A percentile compares a stretch with the other conserved stretches of the same genome.
Conservation (phyloP, 2,329 filamentous ascomycete genomes). For the Talaromyces rugulosus region DNA sequence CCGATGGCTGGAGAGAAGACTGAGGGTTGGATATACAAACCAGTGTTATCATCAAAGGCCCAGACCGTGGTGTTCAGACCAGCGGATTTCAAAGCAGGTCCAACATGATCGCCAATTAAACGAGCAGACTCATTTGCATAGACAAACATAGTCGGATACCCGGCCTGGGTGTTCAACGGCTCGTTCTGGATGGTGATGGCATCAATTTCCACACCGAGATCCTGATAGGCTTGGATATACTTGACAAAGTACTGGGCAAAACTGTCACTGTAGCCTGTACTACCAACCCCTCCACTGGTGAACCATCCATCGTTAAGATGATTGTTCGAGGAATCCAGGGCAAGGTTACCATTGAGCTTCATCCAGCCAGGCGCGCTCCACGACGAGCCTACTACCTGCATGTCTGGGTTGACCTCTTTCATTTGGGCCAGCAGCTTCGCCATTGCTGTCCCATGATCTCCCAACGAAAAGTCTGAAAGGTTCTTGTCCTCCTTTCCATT, state of each 20-base stretch:
- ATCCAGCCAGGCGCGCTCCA: slow-evolving; percentile 40
- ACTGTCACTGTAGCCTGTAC: slow-evolving; percentile 27
- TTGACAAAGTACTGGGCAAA: slow-evolving; percentile 34
- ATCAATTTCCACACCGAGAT: slow-evolving; percentile 30
- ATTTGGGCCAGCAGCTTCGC: slow-evolving; percentile 33
- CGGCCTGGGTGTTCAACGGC: slow-evolving; percentile 34
- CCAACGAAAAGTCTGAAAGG: slow-evolving; percentile 28
- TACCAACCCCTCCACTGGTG: slow-evolving; percentile 22
- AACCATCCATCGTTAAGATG: slow-evolving; percentile 28
- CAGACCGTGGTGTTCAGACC: slow-evolving; percentile 24
- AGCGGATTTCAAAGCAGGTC: slow-evolving; percentile 23
- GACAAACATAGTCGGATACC: slow-evolving; percentile 38
- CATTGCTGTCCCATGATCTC: slow-evolving; percentile 33
- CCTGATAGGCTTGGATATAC: slow-evolving; percentile 33
- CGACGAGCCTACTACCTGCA: slow-evolving; percentile 33
- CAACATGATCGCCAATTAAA: slow-evolving; percentile 27
- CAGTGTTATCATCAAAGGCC: slow-evolving; percentile 39
- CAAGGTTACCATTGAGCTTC: slow-evolving; percentile 34
- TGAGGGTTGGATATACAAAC: slow-evolving; percentile 9
- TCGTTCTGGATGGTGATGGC: slow-evolving; percentile 38
- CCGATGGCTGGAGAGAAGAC: background rate
- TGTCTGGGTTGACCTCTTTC: slow-evolving; percentile 29
- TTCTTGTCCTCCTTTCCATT: slow-evolving; percentile 27
- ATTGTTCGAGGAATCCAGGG: slow-evolving; percentile 26
- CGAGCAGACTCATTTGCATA: slow-evolving; percentile 30